Evolutionary conservation across 225 moss, liverwort and hornwort species (phyloP).

Genomic region (Pseudisothecium myosuroides): DNA sequence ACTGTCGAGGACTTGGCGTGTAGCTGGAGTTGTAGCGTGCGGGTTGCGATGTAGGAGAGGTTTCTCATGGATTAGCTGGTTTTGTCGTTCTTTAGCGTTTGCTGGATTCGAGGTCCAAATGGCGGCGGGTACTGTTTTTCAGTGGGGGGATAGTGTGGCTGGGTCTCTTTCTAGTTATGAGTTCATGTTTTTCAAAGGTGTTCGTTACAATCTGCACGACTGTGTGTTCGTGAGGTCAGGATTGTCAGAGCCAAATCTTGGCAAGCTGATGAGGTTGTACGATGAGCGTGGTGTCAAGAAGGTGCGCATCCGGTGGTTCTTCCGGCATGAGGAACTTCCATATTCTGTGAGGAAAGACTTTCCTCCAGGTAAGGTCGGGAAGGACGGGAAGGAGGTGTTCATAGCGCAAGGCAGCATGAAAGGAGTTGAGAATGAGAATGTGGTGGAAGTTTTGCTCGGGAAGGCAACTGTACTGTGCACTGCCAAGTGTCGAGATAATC

Average conservation of each 20-base stretch:
- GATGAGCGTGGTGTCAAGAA: neutral
- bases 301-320: constrained; percentile 6
- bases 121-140: neutral
- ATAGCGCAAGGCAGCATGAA: neutral
- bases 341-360: neutral
- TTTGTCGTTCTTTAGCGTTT: neutral
- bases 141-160: neutral
- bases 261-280: constrained; percentile 8
- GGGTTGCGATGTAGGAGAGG: neutral
- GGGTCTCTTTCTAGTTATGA: neutral
- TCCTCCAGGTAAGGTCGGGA: neutral
- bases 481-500: neutral
- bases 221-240: neutral
- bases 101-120: neutral
- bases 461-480: constrained; percentile 4
- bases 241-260: neutral
- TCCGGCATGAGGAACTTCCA: neutral
- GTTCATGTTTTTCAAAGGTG: neutral
- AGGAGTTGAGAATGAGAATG: constrained; percentile 8
- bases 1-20: too few relatives aligned
- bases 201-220: neutral
- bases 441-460: neutral
- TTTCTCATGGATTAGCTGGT: neutral
- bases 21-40: too few relatives aligned
- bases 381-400: neutral